These are phyloP conservation scores for Ascochyta lentis DNA, from an alignment of 2,329 filamentous ascomycete genomes.

Conservation along the genomic window DNA sequence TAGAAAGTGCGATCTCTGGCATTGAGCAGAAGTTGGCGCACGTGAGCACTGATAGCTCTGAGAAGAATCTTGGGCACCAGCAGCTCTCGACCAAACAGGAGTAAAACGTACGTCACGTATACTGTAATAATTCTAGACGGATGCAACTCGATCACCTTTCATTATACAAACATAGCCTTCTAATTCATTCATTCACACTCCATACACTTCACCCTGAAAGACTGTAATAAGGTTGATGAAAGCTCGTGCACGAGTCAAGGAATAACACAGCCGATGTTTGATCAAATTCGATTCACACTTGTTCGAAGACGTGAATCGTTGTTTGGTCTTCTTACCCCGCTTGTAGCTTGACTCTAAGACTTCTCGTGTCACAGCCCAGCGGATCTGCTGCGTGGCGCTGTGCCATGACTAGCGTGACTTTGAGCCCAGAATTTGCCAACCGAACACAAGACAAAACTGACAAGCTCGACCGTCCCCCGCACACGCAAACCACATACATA, in stretches of 20 bases:
- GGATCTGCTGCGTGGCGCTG: constrained; percentile 3
- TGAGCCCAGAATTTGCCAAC: constrained; percentile 13
- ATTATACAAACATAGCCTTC: constrained; percentile 5
- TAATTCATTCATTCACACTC: background rate
- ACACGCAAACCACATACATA: background rate
- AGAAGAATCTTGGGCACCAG: constrained; percentile 14
- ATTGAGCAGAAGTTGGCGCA: constrained; percentile 57
- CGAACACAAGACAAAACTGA: constrained; percentile 2
- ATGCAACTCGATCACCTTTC: background rate
- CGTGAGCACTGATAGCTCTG: constrained; percentile 25
- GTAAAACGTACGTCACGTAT: background rate
- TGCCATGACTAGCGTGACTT: constrained; percentile 2
- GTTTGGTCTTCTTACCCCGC: constrained; percentile 3
- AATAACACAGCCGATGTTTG: background rate
- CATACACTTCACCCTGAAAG: no score
- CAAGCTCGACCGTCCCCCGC: background rate
- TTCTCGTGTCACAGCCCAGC: background rate
- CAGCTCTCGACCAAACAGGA: constrained; percentile 25
- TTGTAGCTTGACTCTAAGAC: constrained; percentile 1
- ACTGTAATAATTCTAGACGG: background rate
- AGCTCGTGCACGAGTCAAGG: background rate
- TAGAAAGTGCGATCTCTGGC: constrained; percentile 87
- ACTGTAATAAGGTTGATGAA: background rate
- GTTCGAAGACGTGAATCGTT: background rate
- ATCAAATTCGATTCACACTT: background rate